Percentiles rank a stretch among this genome's conserved stretches.
These are phyloP conservation scores for Fusarium pseudocircinatum DNA, from an alignment of 2,329 filamentous ascomycete species.

Conservation along the genomic window DNA sequence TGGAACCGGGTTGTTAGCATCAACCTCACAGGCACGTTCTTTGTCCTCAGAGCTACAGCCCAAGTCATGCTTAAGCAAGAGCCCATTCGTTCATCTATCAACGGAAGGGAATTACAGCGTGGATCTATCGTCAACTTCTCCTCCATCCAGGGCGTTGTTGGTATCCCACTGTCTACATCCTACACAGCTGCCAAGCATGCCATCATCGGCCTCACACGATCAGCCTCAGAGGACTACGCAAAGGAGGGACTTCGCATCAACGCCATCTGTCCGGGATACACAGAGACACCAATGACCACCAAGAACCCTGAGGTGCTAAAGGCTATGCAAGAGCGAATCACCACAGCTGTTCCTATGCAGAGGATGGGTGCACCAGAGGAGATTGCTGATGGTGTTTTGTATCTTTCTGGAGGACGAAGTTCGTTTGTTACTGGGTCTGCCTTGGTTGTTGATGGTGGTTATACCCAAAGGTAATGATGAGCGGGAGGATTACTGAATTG, in stretches of 20 bases:
- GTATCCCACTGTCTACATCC: constrained; percentile 24
- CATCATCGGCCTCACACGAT: constrained; percentile 38
- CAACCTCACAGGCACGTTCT: constrained; percentile 56
- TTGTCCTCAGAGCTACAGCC: constrained; percentile 51
- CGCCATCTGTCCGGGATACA: constrained; percentile 47
- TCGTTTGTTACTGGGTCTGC: constrained; percentile 36
- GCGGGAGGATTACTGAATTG: accelerated
- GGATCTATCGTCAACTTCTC: constrained; percentile 37
- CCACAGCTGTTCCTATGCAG: constrained; percentile 41
- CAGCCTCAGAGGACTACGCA: constrained; percentile 55
- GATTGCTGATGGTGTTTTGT: constrained; percentile 45
- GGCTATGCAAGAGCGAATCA: constrained; percentile 41
- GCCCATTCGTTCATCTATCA: constrained; percentile 49
- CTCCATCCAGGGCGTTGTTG: constrained; percentile 31
- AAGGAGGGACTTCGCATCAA: constrained; percentile 52
- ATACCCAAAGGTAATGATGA: constrained; percentile 23
- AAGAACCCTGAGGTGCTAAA: constrained; percentile 40
- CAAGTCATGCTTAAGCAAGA: constrained; percentile 56
- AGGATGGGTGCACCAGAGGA: constrained; percentile 43
- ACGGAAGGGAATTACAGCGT: constrained; percentile 33
- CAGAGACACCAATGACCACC: constrained; percentile 45
- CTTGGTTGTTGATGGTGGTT: constrained; percentile 30
- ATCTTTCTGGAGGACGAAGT: constrained; percentile 37
- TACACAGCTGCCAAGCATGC: constrained; percentile 35
- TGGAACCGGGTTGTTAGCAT: constrained; percentile 54